Conservation (phyloP, 2,329 filamentous ascomycete species). For the Trichophyton rubrum region DNA sequence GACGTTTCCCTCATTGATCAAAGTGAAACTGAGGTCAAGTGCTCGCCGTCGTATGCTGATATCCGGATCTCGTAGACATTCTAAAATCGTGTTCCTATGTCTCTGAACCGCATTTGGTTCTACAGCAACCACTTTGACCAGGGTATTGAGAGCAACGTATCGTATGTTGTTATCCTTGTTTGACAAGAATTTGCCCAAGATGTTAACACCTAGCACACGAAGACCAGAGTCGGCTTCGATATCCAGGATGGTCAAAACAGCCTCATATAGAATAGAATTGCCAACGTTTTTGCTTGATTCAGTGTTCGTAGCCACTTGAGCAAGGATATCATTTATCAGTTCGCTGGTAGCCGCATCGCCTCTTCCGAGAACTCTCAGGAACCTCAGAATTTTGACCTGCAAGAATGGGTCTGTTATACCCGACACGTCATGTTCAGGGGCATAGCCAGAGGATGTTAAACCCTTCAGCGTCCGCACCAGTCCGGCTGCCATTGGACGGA, state of each 20-base stretch:
- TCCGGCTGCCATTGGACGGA: slow-evolving; percentile 70
- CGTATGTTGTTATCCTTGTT: slow-evolving; percentile 99
- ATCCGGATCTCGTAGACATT: slow-evolving; percentile 90
- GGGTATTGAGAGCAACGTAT: slow-evolving; percentile 91
- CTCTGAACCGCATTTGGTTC: slow-evolving; percentile 95
- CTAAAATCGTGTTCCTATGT: slow-evolving; percentile 92
- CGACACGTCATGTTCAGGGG: slow-evolving; percentile 94
- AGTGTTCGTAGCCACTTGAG: slow-evolving; percentile 94
- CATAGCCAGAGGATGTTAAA: slow-evolving; percentile 87
- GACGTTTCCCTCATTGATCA: slow-evolving; percentile 95
- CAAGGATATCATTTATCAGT: slow-evolving; percentile 95
- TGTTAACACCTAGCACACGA: slow-evolving; percentile 90
- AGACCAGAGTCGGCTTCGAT: slow-evolving; percentile 95
- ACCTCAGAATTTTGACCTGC: slow-evolving; percentile 85
- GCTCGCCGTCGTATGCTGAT: slow-evolving; percentile 93
- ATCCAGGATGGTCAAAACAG: slow-evolving; percentile 90
- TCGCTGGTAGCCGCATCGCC: slow-evolving; percentile 83
- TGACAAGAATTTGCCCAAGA: slow-evolving; percentile 93
- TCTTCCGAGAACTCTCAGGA: slow-evolving; percentile 73
- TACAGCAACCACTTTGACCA: slow-evolving; percentile 96
- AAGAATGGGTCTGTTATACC: slow-evolving; percentile 96
- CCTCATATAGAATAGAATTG: slow-evolving; percentile 95
- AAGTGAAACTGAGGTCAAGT: slow-evolving; percentile 92
- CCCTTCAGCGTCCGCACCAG: slow-evolving; percentile 86
- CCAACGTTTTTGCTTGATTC: slow-evolving; percentile 97